phyloP scores from a whole-genome alignment of 768 basidiomycete species.

The Calocera cornea region DNA sequence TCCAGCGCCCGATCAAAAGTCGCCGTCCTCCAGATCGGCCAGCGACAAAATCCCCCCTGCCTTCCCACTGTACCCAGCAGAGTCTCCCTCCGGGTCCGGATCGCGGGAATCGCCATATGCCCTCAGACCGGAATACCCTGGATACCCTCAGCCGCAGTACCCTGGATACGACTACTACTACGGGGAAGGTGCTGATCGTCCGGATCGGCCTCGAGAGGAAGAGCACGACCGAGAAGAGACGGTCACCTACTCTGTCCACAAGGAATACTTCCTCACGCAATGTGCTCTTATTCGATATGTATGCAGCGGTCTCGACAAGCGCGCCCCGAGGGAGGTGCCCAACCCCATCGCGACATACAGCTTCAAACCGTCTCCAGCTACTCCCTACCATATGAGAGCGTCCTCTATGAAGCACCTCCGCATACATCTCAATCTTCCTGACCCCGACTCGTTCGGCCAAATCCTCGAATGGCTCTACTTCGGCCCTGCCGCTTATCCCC shows the following conservation, averaged over 20 bases:
- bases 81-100: neutral
- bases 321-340: neutral
- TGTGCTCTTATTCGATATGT: neutral
- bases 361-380: neutral
- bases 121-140: neutral
- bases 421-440: neutral
- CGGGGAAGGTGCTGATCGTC: neutral
- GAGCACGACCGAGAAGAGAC: neutral
- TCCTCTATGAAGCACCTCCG: neutral
- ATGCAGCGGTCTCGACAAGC: neutral
- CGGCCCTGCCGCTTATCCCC: neutral
- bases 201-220: neutral
- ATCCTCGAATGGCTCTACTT: conserved; percentile 2
- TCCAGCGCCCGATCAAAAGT: neutral
- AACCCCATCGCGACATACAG: neutral
- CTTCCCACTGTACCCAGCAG: neutral
- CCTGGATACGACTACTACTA: neutral
- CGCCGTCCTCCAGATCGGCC: neutral
- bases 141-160: neutral
- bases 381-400: neutral
- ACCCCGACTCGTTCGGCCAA: neutral
- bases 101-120: neutral
- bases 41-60: neutral
- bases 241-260: neutral
- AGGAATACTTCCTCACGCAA: conserved; percentile 2